Base-by-base conservation (phyloP, 1,284 basidiomycete genomes). In the Leccinum olivaceoglutinosum region DNA sequence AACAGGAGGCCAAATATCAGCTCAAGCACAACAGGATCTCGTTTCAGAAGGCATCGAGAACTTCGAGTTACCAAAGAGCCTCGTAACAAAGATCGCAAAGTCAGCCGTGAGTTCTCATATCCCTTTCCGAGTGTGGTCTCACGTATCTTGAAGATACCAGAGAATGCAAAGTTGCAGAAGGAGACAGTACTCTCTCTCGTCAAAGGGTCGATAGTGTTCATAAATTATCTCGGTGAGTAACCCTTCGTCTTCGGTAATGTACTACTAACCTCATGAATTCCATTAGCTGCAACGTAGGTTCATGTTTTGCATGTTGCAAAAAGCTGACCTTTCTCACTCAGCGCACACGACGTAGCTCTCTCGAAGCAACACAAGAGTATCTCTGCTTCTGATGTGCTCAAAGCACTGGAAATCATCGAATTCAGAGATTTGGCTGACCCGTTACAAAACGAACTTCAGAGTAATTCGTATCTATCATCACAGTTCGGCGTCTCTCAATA, bases 141-240 rank as follows among this genome's bases (percentile, higher is more conserved):
- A 55, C 34, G 18, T 11, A 18, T 56, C 54, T 34, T 62, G 4
- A 64, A 95, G 93, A 79, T 96, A 12, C 92, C 93, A 5, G 91
- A 94, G 9, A 88, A 86, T 67, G 84, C 89, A 5, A 94, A 95
- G 73, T 76, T 96, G 65, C 90, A 94, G 69, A 94, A 94, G 69
- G 94, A 96, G 66, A 90, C 90, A 0, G 85, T 93, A 1, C 76
- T 90, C 2, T 90, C 93, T 10, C 80, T 96, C 5, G 81, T 92
- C 21, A 93, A 94, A 71, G 87, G 89, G 25, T 93, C 93, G 2
- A 94, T 93, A 0, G 88, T 96, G 29, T 96, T 96, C 74, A 94
- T 97, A 69, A 94, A 91, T 75, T 95, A 94, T 70, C 79, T 96
- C 4, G 87, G 93, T 93, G 68, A 64, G 89, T 78, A 5, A 16